Evolutionary conservation across 73 alveolate genomes (phyloP).

Genomic region (Breviolum minutum): DNA sequence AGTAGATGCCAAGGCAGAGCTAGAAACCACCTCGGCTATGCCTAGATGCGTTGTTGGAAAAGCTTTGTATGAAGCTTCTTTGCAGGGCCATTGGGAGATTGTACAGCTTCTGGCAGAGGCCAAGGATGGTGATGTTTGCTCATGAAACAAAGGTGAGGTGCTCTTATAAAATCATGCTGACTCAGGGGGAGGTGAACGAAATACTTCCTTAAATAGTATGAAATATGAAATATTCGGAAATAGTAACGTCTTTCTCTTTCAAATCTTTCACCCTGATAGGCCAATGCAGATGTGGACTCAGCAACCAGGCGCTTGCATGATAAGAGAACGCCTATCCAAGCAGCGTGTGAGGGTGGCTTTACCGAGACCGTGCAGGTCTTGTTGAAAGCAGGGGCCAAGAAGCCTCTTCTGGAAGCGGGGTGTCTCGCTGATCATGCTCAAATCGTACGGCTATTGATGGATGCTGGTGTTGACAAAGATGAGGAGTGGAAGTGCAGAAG

Average conservation of each 20-base stretch:
- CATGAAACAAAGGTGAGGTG: not conserved
- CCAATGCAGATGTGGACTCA: not conserved
- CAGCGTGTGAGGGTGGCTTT: not conserved
- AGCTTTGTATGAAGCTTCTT: not conserved
- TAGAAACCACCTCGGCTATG: not conserved
- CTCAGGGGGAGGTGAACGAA: too few relatives aligned
- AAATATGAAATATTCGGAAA: too few relatives aligned
- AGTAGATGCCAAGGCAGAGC: conserved; percentile 1
- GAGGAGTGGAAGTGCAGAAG: not conserved
- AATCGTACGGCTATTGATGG: not conserved
- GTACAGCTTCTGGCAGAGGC: not conserved
- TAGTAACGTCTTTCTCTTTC: too few relatives aligned
- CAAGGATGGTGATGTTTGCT: not conserved
- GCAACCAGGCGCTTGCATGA: not conserved
- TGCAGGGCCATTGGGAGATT: not conserved
- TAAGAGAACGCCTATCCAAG: conserved; percentile 3
- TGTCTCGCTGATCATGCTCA: not conserved
- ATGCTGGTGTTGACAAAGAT: not conserved
- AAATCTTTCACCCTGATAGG: not conserved
- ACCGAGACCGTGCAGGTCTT: conserved; percentile 19
- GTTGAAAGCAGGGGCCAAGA: not conserved
- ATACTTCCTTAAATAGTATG: too few relatives aligned
- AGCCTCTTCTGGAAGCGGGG: not conserved
- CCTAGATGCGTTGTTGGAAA: not conserved
- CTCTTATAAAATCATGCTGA: not conserved